Evolutionary conservation across 2,329 filamentous ascomycete species (phyloP), one percentile per base, ranked within the genome.

Genomic region (Grosmannia huntii): DNA sequence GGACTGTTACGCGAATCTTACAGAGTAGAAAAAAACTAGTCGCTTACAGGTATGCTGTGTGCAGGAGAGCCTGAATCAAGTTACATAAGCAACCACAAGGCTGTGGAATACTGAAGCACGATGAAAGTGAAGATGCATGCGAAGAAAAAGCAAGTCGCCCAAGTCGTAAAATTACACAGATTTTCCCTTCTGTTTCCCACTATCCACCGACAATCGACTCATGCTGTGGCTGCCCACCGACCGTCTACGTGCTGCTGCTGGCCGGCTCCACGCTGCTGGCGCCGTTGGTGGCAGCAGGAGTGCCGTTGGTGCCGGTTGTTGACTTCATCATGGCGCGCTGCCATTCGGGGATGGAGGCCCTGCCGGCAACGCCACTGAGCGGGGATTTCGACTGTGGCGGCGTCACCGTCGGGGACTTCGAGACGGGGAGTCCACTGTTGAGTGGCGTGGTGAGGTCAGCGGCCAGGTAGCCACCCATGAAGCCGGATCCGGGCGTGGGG

Each of bases 261-360:
- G 57, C 38, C 56, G 57, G 28, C 31, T 41, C 56, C 5, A 28
- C 33, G 38, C 53, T 55, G 58, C 57, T 58, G 33, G 6, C 19
- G 59, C 46, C 33, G 59, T 72, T 0, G 87, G 86, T 46, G 25
- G 36, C 36, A 48, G 51, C 44, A 16, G 14, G 4, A 16, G 12
- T 38, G 36, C 36, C 14, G 36, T 38, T 38, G 12, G 36, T 16
- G 36, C 12, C 23, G 14, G 50, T 36, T 21, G 31, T 55, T 28
- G 84, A 72, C 0, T 86, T 62, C 36, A 82, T 76, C 68, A 84
- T 83, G 53, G 86, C 85, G 77, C 89, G 80, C 72, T 91, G 87
- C 87, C 87, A 91, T 5, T 86, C 82, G 5, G 87, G 87, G 64
- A 91, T 91, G 12, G 86, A 83, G 12, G 86, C 86, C 71, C 80